phyloP scores from a whole-genome alignment of 2,329 filamentous ascomycete genomes.

The Fusarium palustre region DNA sequence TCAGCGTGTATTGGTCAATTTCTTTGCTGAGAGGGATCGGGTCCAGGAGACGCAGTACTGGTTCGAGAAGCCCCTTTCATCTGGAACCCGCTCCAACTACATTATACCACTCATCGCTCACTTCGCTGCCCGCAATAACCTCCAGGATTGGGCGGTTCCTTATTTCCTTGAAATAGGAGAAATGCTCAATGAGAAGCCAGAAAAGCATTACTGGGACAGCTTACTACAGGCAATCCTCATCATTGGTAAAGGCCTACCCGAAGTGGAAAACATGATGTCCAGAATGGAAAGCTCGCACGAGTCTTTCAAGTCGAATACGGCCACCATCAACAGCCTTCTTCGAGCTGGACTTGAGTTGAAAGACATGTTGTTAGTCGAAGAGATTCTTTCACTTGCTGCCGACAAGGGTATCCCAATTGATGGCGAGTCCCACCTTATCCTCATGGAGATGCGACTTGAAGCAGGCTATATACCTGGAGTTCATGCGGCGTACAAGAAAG shows the following conservation, averaged over 20 bases:
- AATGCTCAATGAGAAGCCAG: slow-evolving; percentile 55
- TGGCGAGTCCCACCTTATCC: slow-evolving; percentile 76
- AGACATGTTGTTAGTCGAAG: slow-evolving; percentile 78
- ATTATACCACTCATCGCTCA: slow-evolving; percentile 50
- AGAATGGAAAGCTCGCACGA: slow-evolving; percentile 74
- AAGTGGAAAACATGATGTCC: slow-evolving; percentile 67
- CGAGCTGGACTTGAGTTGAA: slow-evolving; percentile 76
- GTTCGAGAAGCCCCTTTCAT: slow-evolving; percentile 68
- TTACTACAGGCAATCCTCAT: slow-evolving; percentile 79
- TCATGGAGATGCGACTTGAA: slow-evolving; percentile 80
- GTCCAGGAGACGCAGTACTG: slow-evolving; percentile 73
- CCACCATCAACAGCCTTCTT: slow-evolving; percentile 82
- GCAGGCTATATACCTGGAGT: slow-evolving; percentile 79
- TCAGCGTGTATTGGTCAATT: slow-evolving; percentile 68
- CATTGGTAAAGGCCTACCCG: slow-evolving; percentile 71
- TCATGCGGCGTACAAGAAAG: slow-evolving; percentile 69
- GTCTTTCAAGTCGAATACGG: slow-evolving; percentile 69
- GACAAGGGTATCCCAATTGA: slow-evolving; percentile 75
- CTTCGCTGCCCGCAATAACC: slow-evolving; percentile 69
- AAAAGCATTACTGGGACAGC: slow-evolving; percentile 74
- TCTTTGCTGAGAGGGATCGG: slow-evolving; percentile 70
- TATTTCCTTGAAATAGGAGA: slow-evolving; percentile 67
- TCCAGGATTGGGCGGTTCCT: slow-evolving; percentile 70
- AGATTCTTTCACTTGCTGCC: slow-evolving; percentile 75
- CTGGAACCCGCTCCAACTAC: slow-evolving; percentile 34